These are phyloP conservation scores for Centrapalus pauciflorus DNA, from an alignment of 129 eudicot species.

Conservation along the genomic window DNA sequence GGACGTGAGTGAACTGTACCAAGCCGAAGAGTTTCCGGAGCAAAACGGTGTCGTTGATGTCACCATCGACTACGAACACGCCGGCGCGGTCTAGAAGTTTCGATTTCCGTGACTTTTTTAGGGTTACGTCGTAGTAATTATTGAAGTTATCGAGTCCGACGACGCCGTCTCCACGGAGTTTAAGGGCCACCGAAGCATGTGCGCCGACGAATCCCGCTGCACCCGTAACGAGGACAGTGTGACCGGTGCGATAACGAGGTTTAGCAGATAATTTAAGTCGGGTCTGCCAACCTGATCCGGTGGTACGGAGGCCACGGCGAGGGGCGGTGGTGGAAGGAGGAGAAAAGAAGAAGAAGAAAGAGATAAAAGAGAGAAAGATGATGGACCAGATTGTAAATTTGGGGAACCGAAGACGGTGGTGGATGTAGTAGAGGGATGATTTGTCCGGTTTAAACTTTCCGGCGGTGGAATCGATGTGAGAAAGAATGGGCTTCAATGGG, in stretches of 20 bases:
- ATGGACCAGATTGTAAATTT: constrained; percentile 53
- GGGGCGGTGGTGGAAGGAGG: constrained; percentile 35
- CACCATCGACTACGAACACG: constrained; percentile 40
- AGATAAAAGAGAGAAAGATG: constrained; percentile 32
- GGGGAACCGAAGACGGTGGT: constrained; percentile 48
- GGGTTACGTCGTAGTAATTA: constrained; percentile 35
- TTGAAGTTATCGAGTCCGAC: constrained; percentile 55
- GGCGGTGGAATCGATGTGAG: constrained; percentile 41
- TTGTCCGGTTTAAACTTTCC: constrained; percentile 53
- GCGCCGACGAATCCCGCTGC: constrained; percentile 52
- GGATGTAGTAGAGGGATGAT: constrained; percentile 22
- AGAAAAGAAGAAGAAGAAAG: constrained; percentile 32
- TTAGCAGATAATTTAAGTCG: constrained; percentile 42
- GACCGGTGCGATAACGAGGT: constrained; percentile 25
- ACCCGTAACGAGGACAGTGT: constrained; percentile 51
- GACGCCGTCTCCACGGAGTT: constrained; percentile 51
- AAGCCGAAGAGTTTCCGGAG: constrained; percentile 31
- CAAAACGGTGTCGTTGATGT: constrained; percentile 41
- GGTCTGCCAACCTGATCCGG: constrained; percentile 37
- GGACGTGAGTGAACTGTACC: constrained; percentile 41
- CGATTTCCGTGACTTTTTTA: constrained; percentile 34
- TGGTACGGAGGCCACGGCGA: constrained; percentile 26
- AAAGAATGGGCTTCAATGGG: constrained; percentile 35
- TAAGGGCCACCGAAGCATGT: constrained; percentile 42
- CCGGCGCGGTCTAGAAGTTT: constrained; percentile 33